Evolutionary conservation across 106 monocot genomes (phyloP).

Genomic region (Allium sativum): DNA sequence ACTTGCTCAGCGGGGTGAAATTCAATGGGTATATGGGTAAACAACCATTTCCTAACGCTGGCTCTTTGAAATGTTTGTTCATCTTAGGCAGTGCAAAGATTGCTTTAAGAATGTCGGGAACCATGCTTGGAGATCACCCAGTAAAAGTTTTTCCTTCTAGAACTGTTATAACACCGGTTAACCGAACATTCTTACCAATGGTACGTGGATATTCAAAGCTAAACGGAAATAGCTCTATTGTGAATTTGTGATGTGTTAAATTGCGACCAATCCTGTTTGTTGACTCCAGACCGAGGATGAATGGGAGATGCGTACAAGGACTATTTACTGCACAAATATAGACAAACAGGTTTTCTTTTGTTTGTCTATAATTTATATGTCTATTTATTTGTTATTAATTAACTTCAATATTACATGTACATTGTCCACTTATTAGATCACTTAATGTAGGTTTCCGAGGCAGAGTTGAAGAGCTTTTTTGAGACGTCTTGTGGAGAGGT

Average conservation of each 20-base stretch:
- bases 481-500: slow-evolving; percentile 6
- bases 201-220: not conserved
- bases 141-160: slow-evolving; percentile 4
- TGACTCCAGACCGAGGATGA: slow-evolving; percentile 3
- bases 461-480: slow-evolving; percentile 4
- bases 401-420: not conserved
- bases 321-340: slow-evolving; percentile 19
- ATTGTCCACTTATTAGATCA: too few species aligned
- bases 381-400: not conserved
- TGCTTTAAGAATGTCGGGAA: slow-evolving; percentile 8
- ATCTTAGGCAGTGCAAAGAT: slow-evolving; percentile 1
- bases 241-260: not conserved
- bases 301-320: slow-evolving; percentile 12
- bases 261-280: not conserved
- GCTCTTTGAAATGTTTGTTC: not conserved
- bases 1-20: too few species aligned
- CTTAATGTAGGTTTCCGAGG: slow-evolving; percentile 2
- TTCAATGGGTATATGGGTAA: too few species aligned
- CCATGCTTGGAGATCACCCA: slow-evolving; percentile 10
- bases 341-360: slow-evolving; percentile 11
- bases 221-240: not conserved
- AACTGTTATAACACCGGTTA: slow-evolving; percentile 7
- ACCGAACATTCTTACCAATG: slow-evolving; percentile 8
- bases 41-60: too few species aligned
- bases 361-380: not conserved